Evolutionary conservation across 2,329 filamentous ascomycete genomes (phyloP), one percentile per base, ranked within the genome.

Genomic region (Colletotrichum limetticola): DNA sequence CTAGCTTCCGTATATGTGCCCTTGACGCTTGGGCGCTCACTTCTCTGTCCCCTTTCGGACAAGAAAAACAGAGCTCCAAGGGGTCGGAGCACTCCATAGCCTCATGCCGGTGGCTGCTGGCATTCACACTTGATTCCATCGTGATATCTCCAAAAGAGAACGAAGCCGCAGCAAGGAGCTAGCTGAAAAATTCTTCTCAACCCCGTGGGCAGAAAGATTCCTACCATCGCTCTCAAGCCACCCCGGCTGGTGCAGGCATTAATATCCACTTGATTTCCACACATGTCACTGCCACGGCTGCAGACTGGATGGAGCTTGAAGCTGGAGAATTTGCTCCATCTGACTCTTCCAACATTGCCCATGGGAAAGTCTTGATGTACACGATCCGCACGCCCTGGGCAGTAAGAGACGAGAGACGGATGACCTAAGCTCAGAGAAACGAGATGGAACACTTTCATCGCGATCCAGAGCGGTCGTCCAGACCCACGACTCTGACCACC

Each of bases 221-320:
- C 42, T n/a, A 57, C 9, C 46, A 35, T 42, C 53, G n/a, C 26
- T 26, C 8, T 8, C n/a, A 16, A 42, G 37, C 37, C 24, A 35
- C 57, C 65, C 30, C 62, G 61, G 19, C 24, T 46, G 22, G 16
- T 12, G 56, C 7, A 11, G 32, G 14, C 28, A 14, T 5, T 28
- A 35, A 26, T n/a, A 37, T 69, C 69, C 69, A 68, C 65, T 57
- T 37, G 30, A 53, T 66, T n/a, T n/a, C 59, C 64, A 63, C 59
- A 72, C 64, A 72, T 69, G 69, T 63, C 65, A 63, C 57, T 64
- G 58, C 58, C 65, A 72, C 32, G 16, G 55, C 60, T 70, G 70
- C 66, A 65, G 52, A 56, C 52, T n/a, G 62, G 52, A 30, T 24
- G 24, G 59, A n/a, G 24, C 35, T 32, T 28, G 58, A 7, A 35